These are phyloP conservation scores for Blastocystis sp. DNA, from an alignment of 352 stramenopile genomes.

Conservation along the genomic window DNA sequence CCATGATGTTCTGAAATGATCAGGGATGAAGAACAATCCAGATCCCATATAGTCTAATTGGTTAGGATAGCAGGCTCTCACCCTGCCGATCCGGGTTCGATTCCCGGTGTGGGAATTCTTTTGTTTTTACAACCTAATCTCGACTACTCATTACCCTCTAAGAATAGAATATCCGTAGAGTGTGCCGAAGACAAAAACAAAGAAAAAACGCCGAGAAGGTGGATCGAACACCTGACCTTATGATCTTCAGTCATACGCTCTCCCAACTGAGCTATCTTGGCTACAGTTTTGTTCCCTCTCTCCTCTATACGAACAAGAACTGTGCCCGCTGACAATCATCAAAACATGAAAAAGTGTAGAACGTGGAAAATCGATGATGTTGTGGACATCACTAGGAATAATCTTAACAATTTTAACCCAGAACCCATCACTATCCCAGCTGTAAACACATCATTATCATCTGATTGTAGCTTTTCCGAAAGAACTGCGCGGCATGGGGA, in stretches of 20 bases:
- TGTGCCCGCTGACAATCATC: neutral
- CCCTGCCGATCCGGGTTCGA: conserved; percentile 65
- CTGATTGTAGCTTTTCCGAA: conserved; percentile 16
- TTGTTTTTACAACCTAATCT: neutral
- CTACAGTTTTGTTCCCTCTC: neutral
- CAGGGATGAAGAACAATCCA: neutral
- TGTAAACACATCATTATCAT: neutral
- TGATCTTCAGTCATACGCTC: conserved; percentile 68
- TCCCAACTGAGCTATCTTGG: conserved; percentile 68
- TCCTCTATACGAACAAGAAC: neutral
- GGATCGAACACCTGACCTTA: conserved; percentile 68
- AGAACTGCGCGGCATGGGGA: conserved; percentile 40
- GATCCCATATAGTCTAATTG: conserved; percentile 65
- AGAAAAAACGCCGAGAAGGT: conserved; percentile 68
- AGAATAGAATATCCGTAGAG: too few species aligned
- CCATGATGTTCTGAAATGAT: neutral
- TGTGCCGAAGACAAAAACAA: neutral
- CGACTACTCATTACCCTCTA: neutral
- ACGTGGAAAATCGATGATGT: conserved; percentile 51
- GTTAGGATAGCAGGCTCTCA: conserved; percentile 67
- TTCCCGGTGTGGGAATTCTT: conserved; percentile 60
- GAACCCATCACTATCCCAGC: conserved; percentile 55
- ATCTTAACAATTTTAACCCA: conserved; percentile 37
- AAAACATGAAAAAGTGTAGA: conserved; percentile 54
- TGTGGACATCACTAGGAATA: conserved; percentile 41